These are phyloP conservation scores for Diaporthe humulicola DNA, from an alignment of 2,329 filamentous ascomycete genomes.

Conservation along the genomic window DNA sequence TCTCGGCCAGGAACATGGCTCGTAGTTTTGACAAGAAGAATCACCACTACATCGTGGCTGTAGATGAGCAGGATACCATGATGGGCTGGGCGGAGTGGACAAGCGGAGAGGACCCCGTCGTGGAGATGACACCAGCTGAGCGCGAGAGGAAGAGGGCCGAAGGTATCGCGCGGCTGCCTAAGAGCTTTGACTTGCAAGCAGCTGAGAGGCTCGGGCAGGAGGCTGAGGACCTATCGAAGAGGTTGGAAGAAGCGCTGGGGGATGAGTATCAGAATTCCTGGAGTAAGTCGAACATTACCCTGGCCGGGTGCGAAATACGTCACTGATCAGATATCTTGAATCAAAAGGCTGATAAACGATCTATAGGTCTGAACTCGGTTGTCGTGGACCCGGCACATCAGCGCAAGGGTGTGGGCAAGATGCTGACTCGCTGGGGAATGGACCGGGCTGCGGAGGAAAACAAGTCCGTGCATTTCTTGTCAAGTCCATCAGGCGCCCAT, in stretches of 20 bases:
- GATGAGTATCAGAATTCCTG: slow-evolving; percentile 26
- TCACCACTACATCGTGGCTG: slow-evolving; percentile 29
- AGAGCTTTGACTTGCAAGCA: slow-evolving; percentile 10
- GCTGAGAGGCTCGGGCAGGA: not conserved
- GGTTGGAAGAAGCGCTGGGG: slow-evolving; percentile 19
- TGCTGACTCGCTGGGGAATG: slow-evolving; percentile 34
- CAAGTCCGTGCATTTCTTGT: slow-evolving; percentile 32
- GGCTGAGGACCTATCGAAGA: slow-evolving; percentile 3
- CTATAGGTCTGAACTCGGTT: slow-evolving; percentile 23
- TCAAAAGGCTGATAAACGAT: not conserved
- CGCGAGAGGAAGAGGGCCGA: not conserved
- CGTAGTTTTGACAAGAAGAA: not conserved
- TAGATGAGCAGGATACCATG: not conserved
- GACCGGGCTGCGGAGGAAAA: slow-evolving; percentile 19
- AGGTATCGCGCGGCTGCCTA: not conserved
- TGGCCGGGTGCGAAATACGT: not conserved
- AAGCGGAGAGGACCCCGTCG: not conserved
- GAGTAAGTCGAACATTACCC: slow-evolving; percentile 12
- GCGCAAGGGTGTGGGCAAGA: slow-evolving; percentile 31
- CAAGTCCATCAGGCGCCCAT: slow-evolving; percentile 15
- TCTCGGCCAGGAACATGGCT: not conserved
- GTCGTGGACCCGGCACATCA: slow-evolving; percentile 33
- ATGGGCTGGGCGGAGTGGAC: slow-evolving; percentile 28
- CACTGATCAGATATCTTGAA: too few relatives aligned
- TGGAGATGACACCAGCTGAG: slow-evolving; percentile 7